Percentiles rank a stretch among this genome's conserved stretches.
Evolutionary conservation across 2,329 filamentous ascomycete species (phyloP).

Genomic region (Fusarium graminum): DNA sequence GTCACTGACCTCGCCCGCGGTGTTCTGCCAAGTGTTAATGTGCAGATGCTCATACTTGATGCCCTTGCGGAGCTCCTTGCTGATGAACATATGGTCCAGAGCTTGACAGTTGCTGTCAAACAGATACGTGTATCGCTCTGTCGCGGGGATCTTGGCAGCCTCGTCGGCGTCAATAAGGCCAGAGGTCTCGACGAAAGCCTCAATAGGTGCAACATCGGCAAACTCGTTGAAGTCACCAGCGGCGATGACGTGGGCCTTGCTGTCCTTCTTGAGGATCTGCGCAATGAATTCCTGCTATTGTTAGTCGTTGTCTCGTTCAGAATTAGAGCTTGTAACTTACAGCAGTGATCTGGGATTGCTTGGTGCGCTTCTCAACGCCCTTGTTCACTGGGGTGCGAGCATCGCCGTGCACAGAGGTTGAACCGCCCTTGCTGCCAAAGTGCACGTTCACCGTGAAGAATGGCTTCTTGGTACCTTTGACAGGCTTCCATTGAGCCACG

Average conservation of each 20-base stretch:
- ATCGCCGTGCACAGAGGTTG: constrained; percentile 74
- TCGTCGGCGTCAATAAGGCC: constrained; percentile 73
- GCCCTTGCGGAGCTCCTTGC: constrained; percentile 61
- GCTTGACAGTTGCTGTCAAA: constrained; percentile 78
- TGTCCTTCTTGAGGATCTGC: constrained; percentile 68
- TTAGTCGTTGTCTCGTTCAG: background rate
- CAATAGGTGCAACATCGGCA: constrained; percentile 70
- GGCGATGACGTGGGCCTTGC: constrained; percentile 68
- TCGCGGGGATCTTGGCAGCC: constrained; percentile 62
- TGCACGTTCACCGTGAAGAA: constrained; percentile 82
- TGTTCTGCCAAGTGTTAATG: constrained; percentile 75
- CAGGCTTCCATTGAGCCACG: constrained; percentile 73
- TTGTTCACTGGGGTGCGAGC: constrained; percentile 75
- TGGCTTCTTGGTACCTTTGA: constrained; percentile 62
- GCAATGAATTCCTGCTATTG: constrained; percentile 63
- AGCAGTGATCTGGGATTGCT: constrained; percentile 71
- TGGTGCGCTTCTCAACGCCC: constrained; percentile 67
- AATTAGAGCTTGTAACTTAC: constrained; percentile 53
- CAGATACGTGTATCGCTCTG: constrained; percentile 78
- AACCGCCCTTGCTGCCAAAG: constrained; percentile 75
- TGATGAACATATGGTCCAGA: constrained; percentile 78
- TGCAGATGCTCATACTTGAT: constrained; percentile 75
- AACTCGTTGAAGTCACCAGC: constrained; percentile 83
- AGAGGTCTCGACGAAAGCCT: constrained; percentile 65
- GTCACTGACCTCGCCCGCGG: constrained; percentile 70